phyloP scores from a whole-genome alignment of 352 stramenopile species.

The Phytopythium cucurbitacearum region DNA sequence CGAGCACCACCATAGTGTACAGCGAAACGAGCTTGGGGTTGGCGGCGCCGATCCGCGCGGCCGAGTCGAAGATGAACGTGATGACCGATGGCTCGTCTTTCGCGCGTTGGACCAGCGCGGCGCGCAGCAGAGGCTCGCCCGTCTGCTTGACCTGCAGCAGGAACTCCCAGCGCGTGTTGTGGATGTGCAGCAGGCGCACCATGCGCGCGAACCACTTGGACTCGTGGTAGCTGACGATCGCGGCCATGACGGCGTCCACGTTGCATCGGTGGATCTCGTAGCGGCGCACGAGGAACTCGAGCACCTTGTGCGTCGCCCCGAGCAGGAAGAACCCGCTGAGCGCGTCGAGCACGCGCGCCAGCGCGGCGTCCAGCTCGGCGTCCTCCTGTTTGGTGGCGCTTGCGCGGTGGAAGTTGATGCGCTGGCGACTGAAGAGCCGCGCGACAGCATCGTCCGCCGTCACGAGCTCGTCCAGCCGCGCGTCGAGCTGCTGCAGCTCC shows the following conservation, averaged over 20 bases:
- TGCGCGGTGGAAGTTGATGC: conserved; percentile 79
- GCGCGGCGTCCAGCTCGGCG: conserved; percentile 54
- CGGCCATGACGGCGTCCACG: conserved; percentile 77
- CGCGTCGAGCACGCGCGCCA: conserved; percentile 72
- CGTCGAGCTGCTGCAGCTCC: conserved; percentile 77
- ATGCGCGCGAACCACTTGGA: conserved; percentile 81
- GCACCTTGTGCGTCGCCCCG: conserved; percentile 74
- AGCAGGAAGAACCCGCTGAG: conserved; percentile 83
- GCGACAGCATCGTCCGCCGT: conserved; percentile 43
- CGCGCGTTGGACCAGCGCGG: conserved; percentile 68
- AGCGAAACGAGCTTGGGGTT: conserved; percentile 84
- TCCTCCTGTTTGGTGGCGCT: conserved; percentile 59
- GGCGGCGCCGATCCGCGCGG: conserved; percentile 47
- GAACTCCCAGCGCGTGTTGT: conserved; percentile 80
- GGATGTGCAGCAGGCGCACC: conserved; percentile 81
- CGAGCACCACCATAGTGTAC: conserved; percentile 77
- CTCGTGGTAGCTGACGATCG: conserved; percentile 85
- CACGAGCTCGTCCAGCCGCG: conserved; percentile 54
- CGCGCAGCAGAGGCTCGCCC: conserved; percentile 55
- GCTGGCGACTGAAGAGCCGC: conserved; percentile 65
- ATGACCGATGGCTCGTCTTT: conserved; percentile 73
- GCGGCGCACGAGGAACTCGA: conserved; percentile 87
- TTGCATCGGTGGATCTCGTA: conserved; percentile 88
- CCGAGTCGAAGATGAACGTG: conserved; percentile 65
- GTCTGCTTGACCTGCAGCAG: conserved; percentile 69